Conservation (phyloP, 208 protist genomes). For the Crithidia sp. region DNA sequence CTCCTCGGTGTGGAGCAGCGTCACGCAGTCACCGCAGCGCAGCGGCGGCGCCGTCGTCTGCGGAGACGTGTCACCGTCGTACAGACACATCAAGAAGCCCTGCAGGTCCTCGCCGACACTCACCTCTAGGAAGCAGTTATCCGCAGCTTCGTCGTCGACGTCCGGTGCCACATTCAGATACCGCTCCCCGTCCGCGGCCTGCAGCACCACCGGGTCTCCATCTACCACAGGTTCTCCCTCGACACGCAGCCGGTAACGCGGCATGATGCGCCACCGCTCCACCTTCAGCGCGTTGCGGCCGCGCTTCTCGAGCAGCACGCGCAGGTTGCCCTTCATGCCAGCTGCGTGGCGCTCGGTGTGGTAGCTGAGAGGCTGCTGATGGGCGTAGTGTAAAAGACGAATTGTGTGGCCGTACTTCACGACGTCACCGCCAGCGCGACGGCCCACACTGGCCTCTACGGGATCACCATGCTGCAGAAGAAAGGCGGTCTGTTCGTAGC, state of each 20-base stretch:
- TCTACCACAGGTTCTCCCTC: conserved; percentile 65
- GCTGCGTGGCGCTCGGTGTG: conserved; percentile 50
- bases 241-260: conserved; percentile 62
- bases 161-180: conserved; percentile 44
- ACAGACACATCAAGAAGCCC: conserved; percentile 56
- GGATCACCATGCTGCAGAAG: conserved; percentile 46
- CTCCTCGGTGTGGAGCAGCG: conserved; percentile 63
- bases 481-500: conserved; percentile 58
- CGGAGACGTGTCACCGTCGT: conserved; percentile 51
- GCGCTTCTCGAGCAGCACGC: conserved; percentile 45
- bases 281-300: conserved; percentile 13
- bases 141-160: conserved; percentile 32
- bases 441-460: conserved; percentile 18
- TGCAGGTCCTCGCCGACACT: conserved; percentile 42
- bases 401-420: conserved; percentile 71
- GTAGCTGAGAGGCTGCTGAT: conserved; percentile 49
- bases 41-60: conserved; percentile 36
- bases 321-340: conserved; percentile 54
- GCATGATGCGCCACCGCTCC: conserved; percentile 71
- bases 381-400: conserved; percentile 48
- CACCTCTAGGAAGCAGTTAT: conserved; percentile 42
- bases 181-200: conserved; percentile 39
- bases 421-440: conserved; percentile 26
- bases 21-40: conserved; percentile 69
- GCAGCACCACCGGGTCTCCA: conserved; percentile 57